phyloP scores from a whole-genome alignment of 2,329 filamentous ascomycete species.

The Fusarium beomiforme region DNA sequence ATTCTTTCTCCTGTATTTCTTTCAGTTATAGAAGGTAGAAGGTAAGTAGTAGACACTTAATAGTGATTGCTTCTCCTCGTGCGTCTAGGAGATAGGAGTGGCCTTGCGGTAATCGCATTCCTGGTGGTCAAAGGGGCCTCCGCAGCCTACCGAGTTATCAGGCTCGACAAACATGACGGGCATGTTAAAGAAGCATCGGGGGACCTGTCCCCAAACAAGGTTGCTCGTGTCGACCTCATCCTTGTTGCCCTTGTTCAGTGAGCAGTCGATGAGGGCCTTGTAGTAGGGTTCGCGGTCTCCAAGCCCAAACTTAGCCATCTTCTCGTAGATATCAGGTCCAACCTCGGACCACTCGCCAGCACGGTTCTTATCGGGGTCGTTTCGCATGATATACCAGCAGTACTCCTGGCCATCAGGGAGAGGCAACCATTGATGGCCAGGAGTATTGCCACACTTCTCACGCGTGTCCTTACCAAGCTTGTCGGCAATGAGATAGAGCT shows the following conservation, averaged over 20 bases:
- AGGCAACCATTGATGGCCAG: slow-evolving; percentile 20
- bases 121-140: neutral
- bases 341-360: slow-evolving; percentile 7
- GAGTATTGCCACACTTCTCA: slow-evolving; percentile 1
- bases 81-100: neutral
- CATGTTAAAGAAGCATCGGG: slow-evolving; percentile 22
- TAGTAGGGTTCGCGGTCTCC: slow-evolving; percentile 24
- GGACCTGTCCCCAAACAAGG: slow-evolving; percentile 11
- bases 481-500: slow-evolving; percentile 17
- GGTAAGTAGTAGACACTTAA: neutral
- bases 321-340: slow-evolving; percentile 13
- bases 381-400: slow-evolving; percentile 35
- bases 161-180: slow-evolving; percentile 10
- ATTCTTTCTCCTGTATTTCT: neutral
- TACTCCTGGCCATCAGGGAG: slow-evolving; percentile 22
- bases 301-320: slow-evolving; percentile 23
- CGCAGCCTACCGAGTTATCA: neutral
- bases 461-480: neutral
- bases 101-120: slow-evolving; percentile 18
- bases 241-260: neutral
- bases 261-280: slow-evolving; percentile 16
- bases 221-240: slow-evolving; percentile 9
- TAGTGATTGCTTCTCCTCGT: fast-evolving
- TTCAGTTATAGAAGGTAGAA: neutral
- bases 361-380: slow-evolving; percentile 3